Evolutionary conservation across 2,329 filamentous ascomycete species (phyloP).

Genomic region (Arthrobotrys megalospora): DNA sequence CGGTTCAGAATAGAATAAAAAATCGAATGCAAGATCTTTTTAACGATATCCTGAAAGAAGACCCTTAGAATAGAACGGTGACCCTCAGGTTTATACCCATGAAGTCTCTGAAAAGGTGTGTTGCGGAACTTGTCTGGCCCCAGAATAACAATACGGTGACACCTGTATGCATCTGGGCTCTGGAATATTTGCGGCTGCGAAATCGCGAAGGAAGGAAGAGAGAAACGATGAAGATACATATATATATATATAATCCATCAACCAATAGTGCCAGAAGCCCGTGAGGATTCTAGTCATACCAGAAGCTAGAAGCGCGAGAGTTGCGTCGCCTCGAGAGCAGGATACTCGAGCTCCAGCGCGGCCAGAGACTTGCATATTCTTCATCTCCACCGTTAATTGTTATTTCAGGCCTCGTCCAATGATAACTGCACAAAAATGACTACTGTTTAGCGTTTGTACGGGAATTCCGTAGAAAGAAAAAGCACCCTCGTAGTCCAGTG

Average conservation of each 20-base stretch:
- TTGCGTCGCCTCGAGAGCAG: constrained; percentile 11
- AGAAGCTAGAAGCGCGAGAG: constrained; percentile 18
- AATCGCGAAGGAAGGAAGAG: not conserved
- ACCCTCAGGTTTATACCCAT: not conserved
- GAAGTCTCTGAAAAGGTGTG: not conserved
- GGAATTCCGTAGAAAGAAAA: constrained; percentile 3
- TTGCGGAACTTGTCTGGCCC: not conserved
- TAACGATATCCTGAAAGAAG: constrained; percentile 5
- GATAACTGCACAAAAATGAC: constrained; percentile 15
- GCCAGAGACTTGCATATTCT: constrained; percentile 10
- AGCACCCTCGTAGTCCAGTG: not conserved
- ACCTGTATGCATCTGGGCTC: not conserved
- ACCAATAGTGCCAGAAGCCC: not conserved
- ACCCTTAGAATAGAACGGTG: not conserved
- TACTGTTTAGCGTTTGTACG: constrained; percentile 21
- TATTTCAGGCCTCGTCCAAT: constrained; percentile 11
- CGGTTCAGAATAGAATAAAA: constrained; percentile 6
- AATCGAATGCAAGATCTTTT: constrained; percentile 7
- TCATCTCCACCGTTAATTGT: constrained; percentile 26
- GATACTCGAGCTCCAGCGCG: constrained; percentile 21
- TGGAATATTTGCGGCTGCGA: not conserved
- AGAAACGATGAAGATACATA: constrained; percentile 13
- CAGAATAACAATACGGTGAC: not conserved
- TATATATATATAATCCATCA: not conserved
- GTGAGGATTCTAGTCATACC: constrained; percentile 16